Conservation (phyloP, 768 basidiomycete genomes). For the Boletus sensibilis region DNA sequence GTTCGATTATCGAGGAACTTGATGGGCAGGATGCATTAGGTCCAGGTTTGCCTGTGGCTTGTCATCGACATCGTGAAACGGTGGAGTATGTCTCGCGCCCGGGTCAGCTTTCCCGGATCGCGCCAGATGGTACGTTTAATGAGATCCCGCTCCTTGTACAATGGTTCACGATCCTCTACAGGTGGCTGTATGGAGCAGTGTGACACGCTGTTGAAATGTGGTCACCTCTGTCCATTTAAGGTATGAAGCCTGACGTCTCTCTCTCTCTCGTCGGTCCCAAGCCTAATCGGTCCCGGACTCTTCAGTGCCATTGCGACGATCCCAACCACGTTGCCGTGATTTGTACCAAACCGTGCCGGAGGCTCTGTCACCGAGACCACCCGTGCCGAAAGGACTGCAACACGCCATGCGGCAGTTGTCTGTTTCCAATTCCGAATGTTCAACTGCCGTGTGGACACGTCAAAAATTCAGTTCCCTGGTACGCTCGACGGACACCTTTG, state of each 20-base stretch:
- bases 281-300: neutral
- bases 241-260: conserved; percentile 30
- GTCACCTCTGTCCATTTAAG: conserved; percentile 63
- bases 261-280: neutral
- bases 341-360: conserved; percentile 49
- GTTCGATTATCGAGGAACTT: conserved; percentile 54
- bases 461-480: conserved; percentile 49
- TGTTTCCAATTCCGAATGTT: conserved; percentile 45
- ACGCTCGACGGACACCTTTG: conserved; percentile 5
- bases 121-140: conserved; percentile 52
- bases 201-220: conserved; percentile 51
- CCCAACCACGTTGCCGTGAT: conserved; percentile 47
- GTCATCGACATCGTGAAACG: conserved; percentile 51
- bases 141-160: neutral
- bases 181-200: conserved; percentile 67
- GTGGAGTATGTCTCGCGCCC: conserved; percentile 46
- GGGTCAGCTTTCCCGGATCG: conserved; percentile 46
- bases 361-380: conserved; percentile 54
- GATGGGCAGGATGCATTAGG: conserved; percentile 48
- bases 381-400: conserved; percentile 57
- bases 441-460: conserved; percentile 59
- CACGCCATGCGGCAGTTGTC: conserved; percentile 52
- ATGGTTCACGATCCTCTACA: conserved; percentile 13
- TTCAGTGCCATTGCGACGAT: conserved; percentile 62
- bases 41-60: conserved; percentile 53